Conservation (phyloP, 1,284 basidiomycete genomes). For the Ustilago curta region DNA sequence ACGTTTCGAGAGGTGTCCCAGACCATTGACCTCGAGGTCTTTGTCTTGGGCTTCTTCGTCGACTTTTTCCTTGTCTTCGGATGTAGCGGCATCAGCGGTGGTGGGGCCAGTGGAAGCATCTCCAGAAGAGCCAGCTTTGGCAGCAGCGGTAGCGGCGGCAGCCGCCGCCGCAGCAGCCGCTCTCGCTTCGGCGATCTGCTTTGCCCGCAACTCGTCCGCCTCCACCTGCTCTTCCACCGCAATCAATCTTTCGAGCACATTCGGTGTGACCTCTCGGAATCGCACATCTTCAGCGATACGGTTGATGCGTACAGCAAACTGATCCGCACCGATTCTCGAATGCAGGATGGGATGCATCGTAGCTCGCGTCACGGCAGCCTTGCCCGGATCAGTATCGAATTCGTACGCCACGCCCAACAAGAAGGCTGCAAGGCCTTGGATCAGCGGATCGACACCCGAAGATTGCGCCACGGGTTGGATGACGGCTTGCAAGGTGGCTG, state of each 20-base stretch:
- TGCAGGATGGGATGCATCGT: constrained; percentile 78
- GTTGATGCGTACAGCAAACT: constrained; percentile 86
- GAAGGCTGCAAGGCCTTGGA: constrained; percentile 92
- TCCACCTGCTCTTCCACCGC: constrained; percentile 39
- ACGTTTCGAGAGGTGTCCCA: constrained; percentile 68
- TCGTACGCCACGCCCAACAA: constrained; percentile 88
- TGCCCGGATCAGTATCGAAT: constrained; percentile 58
- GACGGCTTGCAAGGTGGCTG: constrained; percentile 80
- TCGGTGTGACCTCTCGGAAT: constrained; percentile 88
- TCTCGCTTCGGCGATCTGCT: constrained; percentile 36
- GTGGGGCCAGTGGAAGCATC: constrained; percentile 11
- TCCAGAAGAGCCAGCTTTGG: constrained; percentile 21
- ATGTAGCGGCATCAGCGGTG: constrained; percentile 6
- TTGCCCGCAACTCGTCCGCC: constrained; percentile 62
- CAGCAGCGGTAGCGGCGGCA: constrained; percentile 29
- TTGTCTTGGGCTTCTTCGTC: constrained; percentile 48
- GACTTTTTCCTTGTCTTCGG: constrained; percentile 35
- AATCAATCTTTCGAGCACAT: constrained; percentile 71
- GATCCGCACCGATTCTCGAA: constrained; percentile 84
- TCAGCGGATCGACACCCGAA: constrained; percentile 83
- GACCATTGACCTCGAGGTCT: constrained; percentile 46
- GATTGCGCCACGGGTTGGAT: constrained; percentile 94
- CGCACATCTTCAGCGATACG: constrained; percentile 89
- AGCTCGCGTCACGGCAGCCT: constrained; percentile 51
- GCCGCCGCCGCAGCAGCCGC: constrained; percentile 34